Evolutionary conservation across 2,329 filamentous ascomycete species (phyloP), one percentile per base, ranked within the genome.

Genomic region (Cercospora sojina): DNA sequence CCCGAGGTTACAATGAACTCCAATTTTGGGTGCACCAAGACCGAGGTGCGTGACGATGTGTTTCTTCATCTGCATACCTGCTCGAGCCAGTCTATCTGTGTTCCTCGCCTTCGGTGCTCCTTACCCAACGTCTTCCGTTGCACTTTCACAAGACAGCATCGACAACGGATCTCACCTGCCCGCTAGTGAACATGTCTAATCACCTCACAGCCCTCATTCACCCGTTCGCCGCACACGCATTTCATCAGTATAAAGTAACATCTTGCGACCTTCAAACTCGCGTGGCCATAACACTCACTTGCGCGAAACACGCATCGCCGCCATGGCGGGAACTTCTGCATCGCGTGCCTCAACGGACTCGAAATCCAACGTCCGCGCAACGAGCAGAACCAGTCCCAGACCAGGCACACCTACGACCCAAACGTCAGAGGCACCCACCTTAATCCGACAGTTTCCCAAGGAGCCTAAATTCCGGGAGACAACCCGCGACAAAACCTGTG

Each of bases 401-500:
- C 61, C 61, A 27, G 51, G 32, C 32, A 64, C 61, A 49, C 53
- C 53, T 13, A 27, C 16, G 1, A 64, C 62, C 9, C 53, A 41
- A n/a, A 49, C 53, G 9, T 58, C 62, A 51, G 62, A 64, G 27
- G 55, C 62, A n/a, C 62, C 53, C 9, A 58, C 32, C 7, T 13
- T 58, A 10, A 58, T 58, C 35, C 62, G 62, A 0, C 16, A 59
- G 16, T 58, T 64, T 35, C 62, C 53, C 13, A 47, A 27, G 20
- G 53, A 64, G 20, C 62, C 62, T 5, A 58, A 38, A 53, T 59
- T 41, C 6, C 62, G 51, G 3, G 35, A 62, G 20, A 56, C 16
- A 35, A 47, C 59, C 29, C n/a, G 49, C n/a, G 41, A 58, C n/a
- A 64, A 25, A 35, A 58, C 62, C 56, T 41, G 62, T n/a, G 53